phyloP scores from a whole-genome alignment of 2,329 filamentous ascomycete genomes.

The Penicillium sp. region DNA sequence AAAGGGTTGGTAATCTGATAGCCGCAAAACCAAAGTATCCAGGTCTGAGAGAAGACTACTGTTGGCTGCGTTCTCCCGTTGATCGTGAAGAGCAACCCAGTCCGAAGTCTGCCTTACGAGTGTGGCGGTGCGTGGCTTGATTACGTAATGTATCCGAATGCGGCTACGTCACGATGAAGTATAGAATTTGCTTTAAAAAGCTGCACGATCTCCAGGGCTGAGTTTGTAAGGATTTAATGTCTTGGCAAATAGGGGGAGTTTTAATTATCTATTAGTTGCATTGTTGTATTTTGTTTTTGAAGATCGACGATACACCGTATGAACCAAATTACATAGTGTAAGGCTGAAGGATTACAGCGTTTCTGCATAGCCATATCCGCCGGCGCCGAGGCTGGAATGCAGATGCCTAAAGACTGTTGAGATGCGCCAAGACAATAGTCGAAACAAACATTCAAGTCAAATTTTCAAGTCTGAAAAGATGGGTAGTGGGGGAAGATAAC shows the following conservation, averaged over 20 bases:
- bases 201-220: background rate
- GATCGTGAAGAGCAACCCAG: background rate
- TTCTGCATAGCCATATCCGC: background rate
- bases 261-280: background rate
- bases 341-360: slow-evolving; percentile 2
- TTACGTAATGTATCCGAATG: slow-evolving; percentile 11
- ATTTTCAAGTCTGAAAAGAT: background rate
- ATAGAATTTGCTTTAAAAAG: background rate
- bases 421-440: slow-evolving; percentile 4
- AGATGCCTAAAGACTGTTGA: slow-evolving; percentile 13
- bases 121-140: slow-evolving; percentile 13
- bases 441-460: background rate
- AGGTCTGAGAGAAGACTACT: background rate
- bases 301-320: background rate
- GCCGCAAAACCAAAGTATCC: background rate
- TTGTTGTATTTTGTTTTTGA: background rate
- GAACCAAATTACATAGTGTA: background rate
- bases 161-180: slow-evolving; percentile 20
- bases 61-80: background rate
- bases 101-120: slow-evolving; percentile 1
- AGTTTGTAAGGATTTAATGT: too few relatives aligned
- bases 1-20: background rate
- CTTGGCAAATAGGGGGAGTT: background rate
- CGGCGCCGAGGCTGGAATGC: background rate
- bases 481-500: background rate